Base-by-base conservation (phyloP, 2,329 filamentous ascomycete species). In the Penicillium verrucosum region DNA sequence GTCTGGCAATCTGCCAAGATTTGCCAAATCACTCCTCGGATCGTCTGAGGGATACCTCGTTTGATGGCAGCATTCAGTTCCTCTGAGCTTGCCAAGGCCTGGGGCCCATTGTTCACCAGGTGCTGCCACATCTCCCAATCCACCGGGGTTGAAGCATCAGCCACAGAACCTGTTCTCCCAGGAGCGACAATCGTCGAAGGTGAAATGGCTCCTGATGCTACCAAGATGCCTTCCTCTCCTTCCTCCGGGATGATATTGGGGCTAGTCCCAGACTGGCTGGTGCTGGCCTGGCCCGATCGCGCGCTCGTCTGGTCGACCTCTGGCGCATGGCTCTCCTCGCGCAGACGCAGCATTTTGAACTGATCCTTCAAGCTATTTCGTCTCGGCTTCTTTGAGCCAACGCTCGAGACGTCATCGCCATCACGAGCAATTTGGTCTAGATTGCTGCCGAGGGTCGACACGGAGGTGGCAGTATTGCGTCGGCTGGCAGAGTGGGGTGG, bases 101-200 rank as follows among this genome's bases (percentile, higher is more conserved):
- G 86, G 16, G 92, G 92, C 0, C 94, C 94, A 77, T 97, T 90
- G 64, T 97, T 95, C 34, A 99, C 94, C 4, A 99, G 89, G 25
- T 89, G 86, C 71, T 99, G 93, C 94, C 94, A 99, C 38, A 99
- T 78, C 73, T 99, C 94, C 94, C 94, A 99, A 70, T 99, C 92
- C n/a, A 99, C 94, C 25, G 90, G 87, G 16, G 81, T 80, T 27
- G 78, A 76, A 32, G 80, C 77, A 67, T 92, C 89, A 11, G 90
- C 87, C 8, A 89, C 91, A 1, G 92, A 97, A 1, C 92, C 92
- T 0, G 92, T 27, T 34, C 54, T 51, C 23, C 38, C 30, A 12
- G 48, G 21, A 9, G 69, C 66, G 16, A 76, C 72, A 11, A 69
- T 62, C 37, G 66, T 65, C 32, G 43, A 56, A 8, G 68, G 58